Base-by-base conservation (phyloP, 768 basidiomycete species). In the Amanita brunnescens region DNA sequence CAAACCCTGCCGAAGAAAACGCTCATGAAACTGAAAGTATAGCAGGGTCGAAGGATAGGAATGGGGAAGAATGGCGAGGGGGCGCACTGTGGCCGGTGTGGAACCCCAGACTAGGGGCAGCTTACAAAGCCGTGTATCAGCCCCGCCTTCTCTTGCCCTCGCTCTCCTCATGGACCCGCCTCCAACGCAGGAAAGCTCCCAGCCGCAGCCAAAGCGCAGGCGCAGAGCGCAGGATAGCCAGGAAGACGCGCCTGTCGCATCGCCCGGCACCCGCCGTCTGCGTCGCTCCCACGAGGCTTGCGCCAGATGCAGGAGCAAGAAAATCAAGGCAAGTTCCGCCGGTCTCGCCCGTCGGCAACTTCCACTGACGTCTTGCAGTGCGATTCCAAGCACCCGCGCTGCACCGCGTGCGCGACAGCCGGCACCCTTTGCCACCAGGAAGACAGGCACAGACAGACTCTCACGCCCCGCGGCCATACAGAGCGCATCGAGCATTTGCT, bases 231-330 rank as follows among this genome's bases (percentile, higher is more conserved):
- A 34, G 6, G 81, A 83, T 45, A 69, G 71, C 23, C 73, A 71
- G 10, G 83, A 81, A 49, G 83, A 81, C n/a, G 67, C 69, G 39
- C 61, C 69, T 33, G 67, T 20, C 0, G n/a, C 42, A 14, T 70
- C 81, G 38, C 76, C 82, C 50, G 88, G 90, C 66, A 85, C 87
- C 39, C 78, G 90, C 61, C 79, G 89, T 50, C 77, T 92, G 61
- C 76, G 90, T 60, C 81, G 90, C 63, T 90, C 89, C 61, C 90
- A 92, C 70, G 90, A 92, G 71, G 89, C 90, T 56, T 92, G 90
- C 74, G 85, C 90, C 57, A 79, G 90, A 66, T 92, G 90, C 77
- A 87, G 90, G 79, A 85, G 83, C 74, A 91, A 92, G 81, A 92
- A 92, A 85, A 92, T 92, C 72, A 92, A 92, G 87, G 87, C 81